Evolutionary conservation across 768 basidiomycete species (phyloP).

Genomic region (Boletus pseudopeckii): DNA sequence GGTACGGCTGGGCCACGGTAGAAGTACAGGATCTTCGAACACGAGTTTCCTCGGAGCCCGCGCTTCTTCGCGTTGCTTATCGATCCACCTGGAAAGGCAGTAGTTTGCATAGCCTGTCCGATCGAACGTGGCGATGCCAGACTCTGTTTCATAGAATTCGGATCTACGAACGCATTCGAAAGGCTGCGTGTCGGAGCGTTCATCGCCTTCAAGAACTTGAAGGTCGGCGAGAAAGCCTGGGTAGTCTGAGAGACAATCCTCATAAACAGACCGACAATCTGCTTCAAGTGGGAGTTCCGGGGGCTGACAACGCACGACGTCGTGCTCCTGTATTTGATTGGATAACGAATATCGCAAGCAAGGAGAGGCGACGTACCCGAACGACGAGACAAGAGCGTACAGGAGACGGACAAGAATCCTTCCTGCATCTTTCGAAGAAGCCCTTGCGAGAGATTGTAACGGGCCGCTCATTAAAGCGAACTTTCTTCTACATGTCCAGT

Average conservation of each 20-base stretch:
- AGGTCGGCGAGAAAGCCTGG: slow-evolving; percentile 18
- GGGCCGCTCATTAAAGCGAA: slow-evolving; percentile 30
- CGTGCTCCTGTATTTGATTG: slow-evolving; percentile 16
- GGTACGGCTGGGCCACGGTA: slow-evolving; percentile 20
- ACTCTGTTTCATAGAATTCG: slow-evolving; percentile 30
- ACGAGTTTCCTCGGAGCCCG: slow-evolving; percentile 16
- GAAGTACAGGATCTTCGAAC: slow-evolving; percentile 18
- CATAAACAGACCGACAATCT: slow-evolving; percentile 26
- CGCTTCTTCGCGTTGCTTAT: slow-evolving; percentile 26
- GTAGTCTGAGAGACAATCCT: slow-evolving; percentile 27
- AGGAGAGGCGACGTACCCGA: slow-evolving; percentile 16
- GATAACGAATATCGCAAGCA: not conserved
- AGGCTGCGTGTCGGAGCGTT: slow-evolving; percentile 4
- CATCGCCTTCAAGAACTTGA: slow-evolving; percentile 15
- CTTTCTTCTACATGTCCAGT: slow-evolving; percentile 15
- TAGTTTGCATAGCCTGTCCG: slow-evolving; percentile 22
- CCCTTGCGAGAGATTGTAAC: slow-evolving; percentile 18
- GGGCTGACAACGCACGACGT: not conserved
- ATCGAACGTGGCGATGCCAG: slow-evolving; percentile 27
- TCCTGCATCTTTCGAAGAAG: slow-evolving; percentile 17
- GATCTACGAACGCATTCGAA: slow-evolving; percentile 12
- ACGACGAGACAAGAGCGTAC: slow-evolving; percentile 28
- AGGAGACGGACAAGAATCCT: slow-evolving; percentile 12
- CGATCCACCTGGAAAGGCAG: slow-evolving; percentile 26
- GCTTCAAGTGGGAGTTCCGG: slow-evolving; percentile 1